Conservation (phyloP, 2,329 filamentous ascomycete genomes). For the Sclerotiophoma versabilis region DNA sequence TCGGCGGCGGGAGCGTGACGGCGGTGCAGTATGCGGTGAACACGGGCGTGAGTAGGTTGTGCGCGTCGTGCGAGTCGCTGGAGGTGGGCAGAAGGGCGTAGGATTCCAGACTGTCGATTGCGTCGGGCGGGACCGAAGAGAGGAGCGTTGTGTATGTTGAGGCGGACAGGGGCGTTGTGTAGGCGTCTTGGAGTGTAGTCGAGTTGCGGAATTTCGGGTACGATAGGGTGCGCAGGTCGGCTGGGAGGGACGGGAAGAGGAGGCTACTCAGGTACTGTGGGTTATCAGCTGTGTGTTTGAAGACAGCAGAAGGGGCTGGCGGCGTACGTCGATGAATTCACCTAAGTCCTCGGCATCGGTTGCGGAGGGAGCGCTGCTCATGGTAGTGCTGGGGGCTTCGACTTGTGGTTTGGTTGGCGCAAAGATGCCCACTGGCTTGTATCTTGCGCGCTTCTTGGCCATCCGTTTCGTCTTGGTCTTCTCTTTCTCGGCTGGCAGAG, state of each 20-base stretch:
- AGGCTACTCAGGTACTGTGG: conserved; percentile 71
- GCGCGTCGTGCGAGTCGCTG: conserved; percentile 47
- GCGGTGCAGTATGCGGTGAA: conserved; percentile 68
- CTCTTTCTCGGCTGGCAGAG: conserved; percentile 52
- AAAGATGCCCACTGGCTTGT: conserved; percentile 20
- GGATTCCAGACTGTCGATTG: conserved; percentile 71
- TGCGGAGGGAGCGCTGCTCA: conserved; percentile 9
- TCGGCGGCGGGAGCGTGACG: conserved; percentile 67
- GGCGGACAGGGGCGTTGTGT: conserved; percentile 64
- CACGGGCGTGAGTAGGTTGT: conserved; percentile 68
- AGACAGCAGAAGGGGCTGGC: background rate
- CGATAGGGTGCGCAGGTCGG: conserved; percentile 66
- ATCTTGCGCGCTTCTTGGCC: conserved; percentile 43
- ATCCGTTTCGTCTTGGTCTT: conserved; percentile 54
- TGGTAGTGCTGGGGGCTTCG: background rate
- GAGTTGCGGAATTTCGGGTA: conserved; percentile 64
- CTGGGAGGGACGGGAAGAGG: conserved; percentile 71
- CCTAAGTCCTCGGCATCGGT: conserved; percentile 70
- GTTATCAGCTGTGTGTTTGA: background rate
- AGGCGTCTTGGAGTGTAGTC: conserved; percentile 60
- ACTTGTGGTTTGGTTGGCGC: conserved; percentile 6
- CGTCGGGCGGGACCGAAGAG: conserved; percentile 62
- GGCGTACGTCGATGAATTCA: conserved; percentile 74
- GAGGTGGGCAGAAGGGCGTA: conserved; percentile 67
- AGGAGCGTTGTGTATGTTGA: conserved; percentile 58